Base-by-base conservation (phyloP, 352 stramenopile species). In the Chrysophaeum taylorii region DNA sequence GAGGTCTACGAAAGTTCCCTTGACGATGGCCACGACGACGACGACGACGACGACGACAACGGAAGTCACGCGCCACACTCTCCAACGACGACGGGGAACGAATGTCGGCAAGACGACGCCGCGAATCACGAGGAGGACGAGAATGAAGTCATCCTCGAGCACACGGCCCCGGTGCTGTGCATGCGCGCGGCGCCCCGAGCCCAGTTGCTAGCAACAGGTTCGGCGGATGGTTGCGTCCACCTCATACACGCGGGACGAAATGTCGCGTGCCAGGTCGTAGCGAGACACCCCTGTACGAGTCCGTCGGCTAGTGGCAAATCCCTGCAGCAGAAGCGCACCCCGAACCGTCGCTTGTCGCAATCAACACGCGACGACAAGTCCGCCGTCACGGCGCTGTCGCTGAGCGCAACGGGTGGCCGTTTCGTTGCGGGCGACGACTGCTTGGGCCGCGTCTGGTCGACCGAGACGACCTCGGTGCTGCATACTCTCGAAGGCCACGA, bases 401-500 rank as follows among this genome's bases (percentile, higher is more conserved):
- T 66, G 12, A 48, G 33, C 2, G 9, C 52, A 7, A 23, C 2
- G 27, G n/a, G 33, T 5, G 57, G 29, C 18, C 57, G 57, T 18
- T 2, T 23, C 57, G 33, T 66, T 18, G 45, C 57, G 33, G 57
- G 57, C 12, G 57, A 66, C 31, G 57, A 66, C 57, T n/a, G 57
- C 57, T 27, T 16, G 33, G 57, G 31, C 2, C 57, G 57, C 12
- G 12, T 66, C 35, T 66, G 57, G 57, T 43, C 14, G 33, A 1
- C 31, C 31, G 57, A 66, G 57, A 66, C 57, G 57, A 18, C 2
- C 12, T 4, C 1, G 1, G 2, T 66, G 2, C 2, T 66, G 16
- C 57, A 66, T 36, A 36, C 27, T 5, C 36, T 66, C 33, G 57
- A 66, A 23, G 57, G 57, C 36, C 57, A 66, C 36, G 57, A 66